phyloP scores from a whole-genome alignment of 805 yeast genomes.

The Wickerhamomyces tratensis region DNA sequence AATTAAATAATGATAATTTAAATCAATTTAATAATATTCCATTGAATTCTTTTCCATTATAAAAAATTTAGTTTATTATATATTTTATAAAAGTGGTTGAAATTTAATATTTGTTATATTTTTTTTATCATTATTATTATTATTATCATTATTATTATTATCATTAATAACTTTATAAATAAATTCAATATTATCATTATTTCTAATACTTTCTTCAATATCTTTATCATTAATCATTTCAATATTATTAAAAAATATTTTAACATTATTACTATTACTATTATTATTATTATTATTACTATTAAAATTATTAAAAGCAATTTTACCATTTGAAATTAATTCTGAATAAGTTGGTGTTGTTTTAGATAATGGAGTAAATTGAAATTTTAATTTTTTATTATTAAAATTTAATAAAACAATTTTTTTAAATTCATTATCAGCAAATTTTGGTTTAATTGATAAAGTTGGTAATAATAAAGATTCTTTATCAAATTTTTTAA shows the following conservation, averaged over 20 bases:
- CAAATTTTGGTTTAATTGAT: slow-evolving; percentile 18
- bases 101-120: no score
- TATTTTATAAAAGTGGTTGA: background rate
- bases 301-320: slow-evolving; percentile 49
- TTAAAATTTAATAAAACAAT: slow-evolving; percentile 39
- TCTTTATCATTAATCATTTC: background rate
- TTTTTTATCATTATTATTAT: no score
- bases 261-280: no score
- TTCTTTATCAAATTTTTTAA: slow-evolving; percentile 1
- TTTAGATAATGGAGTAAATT: slow-evolving; percentile 48
- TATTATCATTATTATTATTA: no score
- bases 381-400: slow-evolving; percentile 44
- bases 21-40: no score
- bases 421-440: slow-evolving; percentile 19
- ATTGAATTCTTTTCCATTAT: no score
- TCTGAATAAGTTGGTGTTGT: slow-evolving; percentile 72
- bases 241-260: no score
- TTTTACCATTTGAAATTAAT: slow-evolving; percentile 57
- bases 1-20: slow-evolving; percentile 62
- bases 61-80: no score
- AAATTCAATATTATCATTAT: background rate
- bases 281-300: slow-evolving; percentile 27
- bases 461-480: background rate
- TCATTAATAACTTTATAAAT: no score
- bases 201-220: no score